Conservation (phyloP, 345 rosid species). For the Aethionema arabicum region DNA sequence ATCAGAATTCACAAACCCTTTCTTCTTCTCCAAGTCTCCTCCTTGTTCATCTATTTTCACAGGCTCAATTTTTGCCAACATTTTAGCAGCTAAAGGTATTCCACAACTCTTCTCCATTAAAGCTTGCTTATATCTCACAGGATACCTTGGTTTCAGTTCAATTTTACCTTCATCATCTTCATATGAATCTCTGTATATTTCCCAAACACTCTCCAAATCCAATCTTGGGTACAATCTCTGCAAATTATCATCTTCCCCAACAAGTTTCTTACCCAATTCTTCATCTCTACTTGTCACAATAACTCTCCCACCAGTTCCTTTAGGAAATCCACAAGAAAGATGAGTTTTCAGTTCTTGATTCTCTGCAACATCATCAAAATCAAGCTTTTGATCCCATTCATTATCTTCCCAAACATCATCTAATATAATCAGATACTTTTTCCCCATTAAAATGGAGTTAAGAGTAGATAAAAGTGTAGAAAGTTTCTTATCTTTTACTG, state of each 20-base stretch:
- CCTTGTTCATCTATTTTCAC: slow-evolving; percentile 6
- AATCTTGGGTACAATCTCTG: slow-evolving; percentile 36
- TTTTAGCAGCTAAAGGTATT: slow-evolving; percentile 43
- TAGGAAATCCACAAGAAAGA: slow-evolving; percentile 53
- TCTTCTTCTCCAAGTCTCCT: not conserved
- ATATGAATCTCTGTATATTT: slow-evolving; percentile 37
- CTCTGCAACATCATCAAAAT: slow-evolving; percentile 4
- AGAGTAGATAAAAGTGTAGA: slow-evolving; percentile 38
- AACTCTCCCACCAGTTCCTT: slow-evolving; percentile 52
- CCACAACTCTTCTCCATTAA: slow-evolving; percentile 46
- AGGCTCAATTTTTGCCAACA: slow-evolving; percentile 35
- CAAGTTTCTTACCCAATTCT: slow-evolving; percentile 41
- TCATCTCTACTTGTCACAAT: slow-evolving; percentile 46
- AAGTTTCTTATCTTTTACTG: slow-evolving; percentile 17
- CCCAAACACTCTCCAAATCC: slow-evolving; percentile 35
- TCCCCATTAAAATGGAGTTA: slow-evolving; percentile 40
- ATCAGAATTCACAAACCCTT: not conserved
- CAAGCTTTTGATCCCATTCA: slow-evolving; percentile 38
- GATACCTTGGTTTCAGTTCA: slow-evolving; percentile 11
- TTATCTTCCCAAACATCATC: slow-evolving; percentile 40
- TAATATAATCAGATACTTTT: slow-evolving; percentile 52
- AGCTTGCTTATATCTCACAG: slow-evolving; percentile 30
- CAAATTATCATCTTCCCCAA: slow-evolving; percentile 43
- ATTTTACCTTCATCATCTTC: not conserved
- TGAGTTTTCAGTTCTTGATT: not conserved